Percentiles rank a stretch among this genome's conserved stretches.
These are phyloP conservation scores for Pseudonitzschia multistriata DNA, from an alignment of 108 stramenopile genomes.

Conservation along the genomic window DNA sequence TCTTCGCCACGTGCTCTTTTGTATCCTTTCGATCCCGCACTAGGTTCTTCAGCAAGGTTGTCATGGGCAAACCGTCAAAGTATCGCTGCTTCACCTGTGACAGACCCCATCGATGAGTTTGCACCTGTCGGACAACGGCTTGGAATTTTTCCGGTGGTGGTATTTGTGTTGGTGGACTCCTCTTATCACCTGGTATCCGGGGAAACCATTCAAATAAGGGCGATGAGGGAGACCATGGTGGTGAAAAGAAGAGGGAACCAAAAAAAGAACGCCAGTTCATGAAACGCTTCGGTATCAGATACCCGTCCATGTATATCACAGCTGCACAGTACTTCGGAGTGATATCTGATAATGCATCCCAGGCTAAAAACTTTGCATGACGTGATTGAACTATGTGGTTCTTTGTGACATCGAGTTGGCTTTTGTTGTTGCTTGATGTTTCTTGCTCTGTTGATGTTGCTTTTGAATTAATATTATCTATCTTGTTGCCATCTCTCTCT, in stretches of 20 bases:
- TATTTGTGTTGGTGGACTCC: neutral
- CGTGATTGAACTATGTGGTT: conserved; percentile 1
- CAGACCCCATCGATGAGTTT: conserved; percentile 7
- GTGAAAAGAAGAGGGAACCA: neutral
- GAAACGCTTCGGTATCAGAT: neutral
- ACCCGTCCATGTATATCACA: conserved; percentile 20
- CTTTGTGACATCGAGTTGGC: neutral
- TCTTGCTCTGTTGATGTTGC: neutral
- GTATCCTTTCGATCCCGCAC: conserved; percentile 19
- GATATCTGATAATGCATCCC: conserved; percentile 1
- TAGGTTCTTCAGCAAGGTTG: neutral
- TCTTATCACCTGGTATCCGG: neutral
- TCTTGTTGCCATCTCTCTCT: neutral
- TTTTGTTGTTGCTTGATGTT: neutral
- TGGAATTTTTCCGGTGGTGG: conserved; percentile 7
- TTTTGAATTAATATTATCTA: neutral
- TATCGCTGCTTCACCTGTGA: conserved; percentile 17
- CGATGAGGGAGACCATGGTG: conserved; percentile 6
- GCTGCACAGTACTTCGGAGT: conserved; percentile 9
- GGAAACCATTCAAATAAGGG: neutral
- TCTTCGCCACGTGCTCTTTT: neutral
- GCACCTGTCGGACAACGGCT: conserved; percentile 4
- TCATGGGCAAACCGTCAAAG: conserved; percentile 15
- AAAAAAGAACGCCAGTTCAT: neutral
- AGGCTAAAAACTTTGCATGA: conserved; percentile 9